These are phyloP conservation scores for Myriosclerotinia duriaeana DNA, from an alignment of 2,329 filamentous ascomycete species.

Conservation along the genomic window DNA sequence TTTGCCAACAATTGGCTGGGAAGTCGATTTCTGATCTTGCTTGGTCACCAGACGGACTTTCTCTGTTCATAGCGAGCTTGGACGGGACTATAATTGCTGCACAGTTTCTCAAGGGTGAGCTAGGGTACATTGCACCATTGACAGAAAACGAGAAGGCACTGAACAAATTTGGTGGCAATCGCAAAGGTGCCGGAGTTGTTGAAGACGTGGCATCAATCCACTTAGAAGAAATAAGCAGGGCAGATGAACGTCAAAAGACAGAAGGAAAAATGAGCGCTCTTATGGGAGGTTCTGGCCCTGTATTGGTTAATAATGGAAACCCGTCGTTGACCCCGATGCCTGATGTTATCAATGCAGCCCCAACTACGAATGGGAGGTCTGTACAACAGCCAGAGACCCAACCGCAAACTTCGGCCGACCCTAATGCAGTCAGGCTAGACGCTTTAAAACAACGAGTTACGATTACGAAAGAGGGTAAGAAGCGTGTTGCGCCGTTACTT, in stretches of 20 bases:
- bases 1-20: conserved; percentile 80
- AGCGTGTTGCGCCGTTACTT: conserved; percentile 86
- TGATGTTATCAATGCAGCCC: conserved; percentile 29
- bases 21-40: conserved; percentile 94
- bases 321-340: conserved; percentile 33
- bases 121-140: conserved; percentile 82
- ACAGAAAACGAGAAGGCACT: conserved; percentile 91
- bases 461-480: conserved; percentile 94
- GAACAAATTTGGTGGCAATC: conserved; percentile 85
- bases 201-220: conserved; percentile 88
- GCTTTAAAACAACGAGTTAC: conserved; percentile 88
- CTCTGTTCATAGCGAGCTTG: conserved; percentile 79
- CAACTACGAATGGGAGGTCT: conserved; percentile 33
- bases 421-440: conserved; percentile 59
- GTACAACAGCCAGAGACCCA: conserved; percentile 44
- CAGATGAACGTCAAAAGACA: conserved; percentile 82
- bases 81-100: conserved; percentile 84
- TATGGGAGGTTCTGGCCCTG: conserved; percentile 74
- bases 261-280: conserved; percentile 97
- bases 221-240: conserved; percentile 88
- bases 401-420: conserved; percentile 45
- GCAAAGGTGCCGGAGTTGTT: conserved; percentile 84
- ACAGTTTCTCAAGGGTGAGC: conserved; percentile 80
- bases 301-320: conserved; percentile 38
- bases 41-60: conserved; percentile 90